A percentile compares a stretch with the other conserved stretches of the same genome.
Evolutionary conservation across 2,329 filamentous ascomycete species (phyloP).

Genomic region (Trichophyton simii): DNA sequence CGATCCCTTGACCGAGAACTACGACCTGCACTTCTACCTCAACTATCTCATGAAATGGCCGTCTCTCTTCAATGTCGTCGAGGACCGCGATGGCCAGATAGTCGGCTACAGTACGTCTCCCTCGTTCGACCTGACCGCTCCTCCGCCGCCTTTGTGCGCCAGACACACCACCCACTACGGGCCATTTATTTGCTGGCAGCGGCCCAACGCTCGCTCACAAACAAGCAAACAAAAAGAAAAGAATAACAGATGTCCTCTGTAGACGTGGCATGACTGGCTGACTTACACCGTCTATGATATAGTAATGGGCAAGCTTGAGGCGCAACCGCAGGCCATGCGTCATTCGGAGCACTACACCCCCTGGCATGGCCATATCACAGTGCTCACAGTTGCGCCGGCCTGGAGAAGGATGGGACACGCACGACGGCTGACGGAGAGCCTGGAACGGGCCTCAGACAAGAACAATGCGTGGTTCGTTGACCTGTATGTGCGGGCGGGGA

Average conservation of each 20-base stretch:
- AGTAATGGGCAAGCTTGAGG: conserved; percentile 97
- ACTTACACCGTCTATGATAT: conserved; percentile 1
- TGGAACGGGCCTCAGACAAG: conserved; percentile 71
- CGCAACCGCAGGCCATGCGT: conserved; percentile 61
- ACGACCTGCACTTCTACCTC: conserved; percentile 88
- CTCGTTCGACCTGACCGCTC: not conserved
- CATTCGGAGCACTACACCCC: conserved; percentile 85
- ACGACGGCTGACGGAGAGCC: conserved; percentile 63
- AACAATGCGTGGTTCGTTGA: conserved; percentile 91
- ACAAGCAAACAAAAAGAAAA: not conserved
- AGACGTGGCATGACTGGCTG: conserved; percentile 1
- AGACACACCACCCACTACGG: not conserved
- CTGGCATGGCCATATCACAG: conserved; percentile 98
- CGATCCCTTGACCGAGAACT: conserved; percentile 94
- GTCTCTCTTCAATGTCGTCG: conserved; percentile 81
- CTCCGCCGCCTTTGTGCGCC: not conserved
- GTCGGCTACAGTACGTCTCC: conserved; percentile 70
- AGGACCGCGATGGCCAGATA: conserved; percentile 74
- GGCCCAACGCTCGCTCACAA: not conserved
- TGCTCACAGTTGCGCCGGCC: conserved; percentile 78
- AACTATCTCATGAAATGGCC: conserved; percentile 96
- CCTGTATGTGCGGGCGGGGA: conserved; percentile 81
- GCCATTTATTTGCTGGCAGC: not conserved
- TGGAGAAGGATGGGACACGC: conserved; percentile 80
- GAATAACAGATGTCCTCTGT: not conserved